phyloP scores from a whole-genome alignment of 768 basidiomycete species.

The Leucosporidium scottii region DNA sequence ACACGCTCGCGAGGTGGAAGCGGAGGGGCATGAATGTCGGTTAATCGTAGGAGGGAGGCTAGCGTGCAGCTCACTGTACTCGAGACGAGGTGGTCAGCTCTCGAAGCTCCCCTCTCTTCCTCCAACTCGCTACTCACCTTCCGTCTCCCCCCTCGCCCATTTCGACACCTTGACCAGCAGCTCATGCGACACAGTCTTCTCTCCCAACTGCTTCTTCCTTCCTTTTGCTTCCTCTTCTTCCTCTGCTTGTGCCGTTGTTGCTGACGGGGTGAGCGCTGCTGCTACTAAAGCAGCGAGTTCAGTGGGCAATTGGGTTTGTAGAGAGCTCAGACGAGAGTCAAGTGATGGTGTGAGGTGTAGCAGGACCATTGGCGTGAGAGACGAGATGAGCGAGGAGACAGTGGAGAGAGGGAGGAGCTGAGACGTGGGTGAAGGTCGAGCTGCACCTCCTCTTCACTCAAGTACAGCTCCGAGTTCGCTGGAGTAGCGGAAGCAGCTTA shows the following conservation, averaged over 20 bases:
- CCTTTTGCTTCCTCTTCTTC: neutral
- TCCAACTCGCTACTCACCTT: neutral
- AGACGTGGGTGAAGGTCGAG: too few species aligned
- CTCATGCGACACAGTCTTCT: constrained; percentile 8
- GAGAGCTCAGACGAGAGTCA: neutral
- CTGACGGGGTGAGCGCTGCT: too few species aligned
- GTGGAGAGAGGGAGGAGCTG: too few species aligned
- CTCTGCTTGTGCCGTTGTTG: neutral
- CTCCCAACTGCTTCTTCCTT: neutral
- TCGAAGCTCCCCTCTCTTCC: too few species aligned
- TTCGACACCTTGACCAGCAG: constrained; percentile 5
- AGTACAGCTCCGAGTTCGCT: too few species aligned
- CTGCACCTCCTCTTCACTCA: too few species aligned
- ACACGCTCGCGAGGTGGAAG: constrained; percentile 20
- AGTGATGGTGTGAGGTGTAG: constrained; percentile 4
- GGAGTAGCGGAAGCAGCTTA: too few species aligned
- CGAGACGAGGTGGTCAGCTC: neutral
- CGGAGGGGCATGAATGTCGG: constrained; percentile 16
- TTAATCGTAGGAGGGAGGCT: constrained; percentile 9
- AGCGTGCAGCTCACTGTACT: constrained; percentile 9
- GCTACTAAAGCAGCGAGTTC: constrained; percentile 7
- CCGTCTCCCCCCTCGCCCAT: constrained; percentile 4
- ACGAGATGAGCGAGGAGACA: neutral
- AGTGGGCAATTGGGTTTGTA: neutral
- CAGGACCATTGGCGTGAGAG: constrained; percentile 5